Percentiles rank a stretch among this genome's conserved stretches.
These are phyloP conservation scores for Ajuga chamaepitys DNA, from an alignment of 257 asterid species.

Conservation along the genomic window DNA sequence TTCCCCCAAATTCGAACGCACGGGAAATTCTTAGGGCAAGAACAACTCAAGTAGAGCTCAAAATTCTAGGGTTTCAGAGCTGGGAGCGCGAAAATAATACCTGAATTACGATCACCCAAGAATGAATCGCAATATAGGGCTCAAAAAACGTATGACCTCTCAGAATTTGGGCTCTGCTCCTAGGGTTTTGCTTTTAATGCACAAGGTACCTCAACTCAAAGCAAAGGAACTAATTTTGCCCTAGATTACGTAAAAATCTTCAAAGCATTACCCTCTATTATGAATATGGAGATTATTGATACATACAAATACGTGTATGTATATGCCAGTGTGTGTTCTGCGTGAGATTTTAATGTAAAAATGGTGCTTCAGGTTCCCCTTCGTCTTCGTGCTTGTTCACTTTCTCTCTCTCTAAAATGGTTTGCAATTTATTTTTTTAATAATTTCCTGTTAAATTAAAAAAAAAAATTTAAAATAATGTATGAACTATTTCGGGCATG, in stretches of 20 bases:
- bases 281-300: conserved; percentile 6
- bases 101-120: conserved; percentile 26
- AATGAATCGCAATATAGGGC: conserved; percentile 25
- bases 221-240: conserved; percentile 17
- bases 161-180: conserved; percentile 13
- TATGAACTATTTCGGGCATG: conserved; percentile 29
- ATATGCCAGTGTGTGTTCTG: conserved; percentile 23
- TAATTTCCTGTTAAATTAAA: no score
- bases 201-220: conserved; percentile 36
- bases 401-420: conserved; percentile 30
- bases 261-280: conserved; percentile 19
- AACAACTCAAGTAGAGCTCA: conserved; percentile 20
- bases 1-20: conserved; percentile 15
- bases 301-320: conserved; percentile 17
- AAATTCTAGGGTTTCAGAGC: conserved; percentile 35
- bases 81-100: conserved; percentile 18
- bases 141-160: conserved; percentile 9
- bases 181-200: conserved; percentile 44
- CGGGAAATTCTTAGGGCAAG: conserved; percentile 27
- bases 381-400: conserved; percentile 33
- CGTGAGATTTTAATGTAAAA: conserved; percentile 17
- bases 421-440: conserved; percentile 5
- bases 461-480: conserved; percentile 19
- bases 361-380: conserved; percentile 25
- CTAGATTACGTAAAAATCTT: conserved; percentile 11